Evolutionary conservation across 768 basidiomycete species (phyloP).

Genomic region (Mycena filopes): DNA sequence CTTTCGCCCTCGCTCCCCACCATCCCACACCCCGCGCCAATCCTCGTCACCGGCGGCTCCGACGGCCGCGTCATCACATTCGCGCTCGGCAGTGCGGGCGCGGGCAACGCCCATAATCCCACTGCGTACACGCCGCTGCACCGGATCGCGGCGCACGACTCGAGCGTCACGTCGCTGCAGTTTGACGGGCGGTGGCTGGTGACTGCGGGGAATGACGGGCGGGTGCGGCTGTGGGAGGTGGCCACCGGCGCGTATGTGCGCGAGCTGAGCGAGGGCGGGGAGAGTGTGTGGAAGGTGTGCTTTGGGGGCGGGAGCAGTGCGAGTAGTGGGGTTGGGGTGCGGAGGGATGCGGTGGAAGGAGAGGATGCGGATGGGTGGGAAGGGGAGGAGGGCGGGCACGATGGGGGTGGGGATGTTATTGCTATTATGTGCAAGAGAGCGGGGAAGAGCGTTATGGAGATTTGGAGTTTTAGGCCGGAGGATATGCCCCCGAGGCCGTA

Average conservation of each 20-base stretch:
- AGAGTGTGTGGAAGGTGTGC: slow-evolving; percentile 91
- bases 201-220: slow-evolving; percentile 87
- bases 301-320: slow-evolving; percentile 50
- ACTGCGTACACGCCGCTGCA: slow-evolving; percentile 59
- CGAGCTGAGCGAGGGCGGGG: slow-evolving; percentile 80
- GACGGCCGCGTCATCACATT: slow-evolving; percentile 86
- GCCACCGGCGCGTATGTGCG: slow-evolving; percentile 75
- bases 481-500: slow-evolving; percentile 30
- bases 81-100: slow-evolving; percentile 58
- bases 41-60: slow-evolving; percentile 78
- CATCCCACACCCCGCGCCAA: slow-evolving; percentile 81
- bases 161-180: slow-evolving; percentile 87
- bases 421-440: slow-evolving; percentile 85
- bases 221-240: slow-evolving; percentile 79
- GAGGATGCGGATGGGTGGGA: not conserved
- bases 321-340: slow-evolving; percentile 23
- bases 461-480: slow-evolving; percentile 78
- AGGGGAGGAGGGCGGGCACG: slow-evolving; percentile 62
- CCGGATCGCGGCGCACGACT: slow-evolving; percentile 89
- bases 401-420: slow-evolving; percentile 66
- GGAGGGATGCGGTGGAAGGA: no score
- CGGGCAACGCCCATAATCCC: no score
- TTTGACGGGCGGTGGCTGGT: slow-evolving; percentile 86
- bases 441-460: slow-evolving; percentile 88
- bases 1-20: slow-evolving; percentile 63